A percentile compares a stretch with the other conserved stretches of the same genome.
Conservation (phyloP, 2,329 filamentous ascomycete species). For the Monosporascus sp. region DNA sequence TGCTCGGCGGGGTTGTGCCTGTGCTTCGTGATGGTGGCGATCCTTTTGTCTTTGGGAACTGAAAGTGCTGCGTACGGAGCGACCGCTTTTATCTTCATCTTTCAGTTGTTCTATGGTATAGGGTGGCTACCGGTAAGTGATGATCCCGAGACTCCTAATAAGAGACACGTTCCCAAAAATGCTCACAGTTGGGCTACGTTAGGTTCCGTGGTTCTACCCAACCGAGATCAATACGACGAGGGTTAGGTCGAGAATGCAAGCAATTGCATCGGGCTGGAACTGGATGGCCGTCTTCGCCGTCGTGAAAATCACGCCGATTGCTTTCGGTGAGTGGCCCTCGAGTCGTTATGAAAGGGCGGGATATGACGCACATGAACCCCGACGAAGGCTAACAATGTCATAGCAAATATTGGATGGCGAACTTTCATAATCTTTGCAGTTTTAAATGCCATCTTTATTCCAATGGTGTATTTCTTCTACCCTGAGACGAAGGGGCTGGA, state of each 20-base stretch:
- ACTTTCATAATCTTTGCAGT: constrained; percentile 24
- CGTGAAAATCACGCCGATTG: constrained; percentile 15
- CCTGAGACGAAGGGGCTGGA: constrained; percentile 38
- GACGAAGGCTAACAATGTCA: not conserved
- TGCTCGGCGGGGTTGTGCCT: constrained; percentile 34
- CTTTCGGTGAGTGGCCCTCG: constrained; percentile 8
- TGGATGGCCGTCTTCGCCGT: constrained; percentile 18
- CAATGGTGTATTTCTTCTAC: constrained; percentile 35
- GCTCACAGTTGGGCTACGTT: not conserved
- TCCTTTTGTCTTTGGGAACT: constrained; percentile 29
- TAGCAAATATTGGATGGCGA: constrained; percentile 24
- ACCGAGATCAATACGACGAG: constrained; percentile 35
- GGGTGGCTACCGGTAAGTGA: constrained; percentile 31
- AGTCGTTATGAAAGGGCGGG: not conserved
- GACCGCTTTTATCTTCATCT: constrained; percentile 38
- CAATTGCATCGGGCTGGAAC: constrained; percentile 28
- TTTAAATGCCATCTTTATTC: constrained; percentile 19
- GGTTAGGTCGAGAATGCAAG: constrained; percentile 32
- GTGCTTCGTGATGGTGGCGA: constrained; percentile 36
- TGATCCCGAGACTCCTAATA: not conserved
- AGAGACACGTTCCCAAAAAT: not conserved
- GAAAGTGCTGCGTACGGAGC: constrained; percentile 32
- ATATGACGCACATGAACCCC: not conserved
- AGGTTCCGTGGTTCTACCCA: constrained; percentile 36
- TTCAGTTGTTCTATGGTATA: constrained; percentile 37